Base-by-base conservation (phyloP, 306 rosid species). In the Cucurbita maxima region DNA sequence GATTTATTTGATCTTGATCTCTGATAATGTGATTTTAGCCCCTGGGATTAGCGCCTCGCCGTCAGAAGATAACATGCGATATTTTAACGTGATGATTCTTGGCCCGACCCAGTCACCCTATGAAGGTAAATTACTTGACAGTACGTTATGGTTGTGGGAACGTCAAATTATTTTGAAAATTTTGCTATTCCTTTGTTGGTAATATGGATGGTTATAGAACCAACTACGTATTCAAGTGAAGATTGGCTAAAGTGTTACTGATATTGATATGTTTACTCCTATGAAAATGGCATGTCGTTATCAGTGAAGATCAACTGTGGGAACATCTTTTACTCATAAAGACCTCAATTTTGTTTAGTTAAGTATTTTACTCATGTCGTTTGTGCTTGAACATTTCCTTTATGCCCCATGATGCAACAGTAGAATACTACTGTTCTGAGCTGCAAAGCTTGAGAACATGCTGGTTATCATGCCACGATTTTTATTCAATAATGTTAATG, bases 11-110 rank as follows among this genome's bases (percentile, higher is more conserved):
- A 60, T 76, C n/a, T 79, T 13, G 34, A 59, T 14, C 60, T 79
- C 66, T 84, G 77, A 75, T 81, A 3, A 30, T 82, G 76, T 36
- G 79, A 63, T 74, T 80, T 77, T 88, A 93, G 98, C 97, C 30
- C 98, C 98, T 16, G 98, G 98, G 52, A 93, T 93, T 75, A 93
- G 98, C 75, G 98, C 98, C 1, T 93, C 97, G 18, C 98, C 98
- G 19, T 93, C 98, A 0, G 98, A 93, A 71, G 98, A 93, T 66
- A 93, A 93, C 78, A 93, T 93, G 98, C 83, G 98, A 10, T 93
- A 93, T 77, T 93, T 93, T 81, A 93, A 93, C 80, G 98, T 90
- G 82, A 93, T 90, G 97, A 93, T 93, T 76, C 98, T 93, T 55
- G 98, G 98, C 70, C 98, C 98, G 0, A 88, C 98, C 6, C 98